A percentile compares a stretch with the other conserved stretches of the same genome.
phyloP scores from a whole-genome alignment of 352 stramenopile species.

The Globisporangium yorkense region DNA sequence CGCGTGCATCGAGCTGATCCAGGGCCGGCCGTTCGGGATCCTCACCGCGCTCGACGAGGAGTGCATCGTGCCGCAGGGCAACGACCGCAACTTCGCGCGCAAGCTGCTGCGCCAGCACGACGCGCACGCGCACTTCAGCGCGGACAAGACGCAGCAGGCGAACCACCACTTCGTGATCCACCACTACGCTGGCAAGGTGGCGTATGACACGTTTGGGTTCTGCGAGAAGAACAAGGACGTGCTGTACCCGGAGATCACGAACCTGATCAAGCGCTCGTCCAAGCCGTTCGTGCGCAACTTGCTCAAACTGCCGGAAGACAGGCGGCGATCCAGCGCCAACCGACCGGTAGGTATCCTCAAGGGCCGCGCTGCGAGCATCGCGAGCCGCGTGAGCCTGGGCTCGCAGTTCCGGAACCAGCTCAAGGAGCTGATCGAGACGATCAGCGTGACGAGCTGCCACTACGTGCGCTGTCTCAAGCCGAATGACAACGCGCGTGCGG shows the following conservation, averaged over 20 bases:
- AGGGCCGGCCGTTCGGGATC: constrained; percentile 78
- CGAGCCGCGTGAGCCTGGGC: constrained; percentile 60
- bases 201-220: constrained; percentile 92
- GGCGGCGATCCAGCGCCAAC: constrained; percentile 13
- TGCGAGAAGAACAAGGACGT: constrained; percentile 97
- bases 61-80: constrained; percentile 85
- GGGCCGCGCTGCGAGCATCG: constrained; percentile 23
- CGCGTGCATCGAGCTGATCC: constrained; percentile 88
- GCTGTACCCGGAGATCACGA: constrained; percentile 79
- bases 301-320: constrained; percentile 21
- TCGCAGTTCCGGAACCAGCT: constrained; percentile 92
- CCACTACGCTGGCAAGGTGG: constrained; percentile 93
- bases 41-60: constrained; percentile 87
- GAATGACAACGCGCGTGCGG: constrained; percentile 92
- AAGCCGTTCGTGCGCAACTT: constrained; percentile 67
- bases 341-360: constrained; percentile 23
- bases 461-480: constrained; percentile 99
- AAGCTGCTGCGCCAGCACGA: constrained; percentile 77
- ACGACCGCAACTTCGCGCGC: constrained; percentile 81
- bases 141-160: constrained; percentile 68
- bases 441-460: constrained; percentile 93
- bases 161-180: constrained; percentile 80
- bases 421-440: constrained; percentile 88
- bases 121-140: constrained; percentile 62
- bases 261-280: constrained; percentile 63